Conservation (phyloP, 1,139 yeast genomes). For the Geotrichum aggregatum region DNA sequence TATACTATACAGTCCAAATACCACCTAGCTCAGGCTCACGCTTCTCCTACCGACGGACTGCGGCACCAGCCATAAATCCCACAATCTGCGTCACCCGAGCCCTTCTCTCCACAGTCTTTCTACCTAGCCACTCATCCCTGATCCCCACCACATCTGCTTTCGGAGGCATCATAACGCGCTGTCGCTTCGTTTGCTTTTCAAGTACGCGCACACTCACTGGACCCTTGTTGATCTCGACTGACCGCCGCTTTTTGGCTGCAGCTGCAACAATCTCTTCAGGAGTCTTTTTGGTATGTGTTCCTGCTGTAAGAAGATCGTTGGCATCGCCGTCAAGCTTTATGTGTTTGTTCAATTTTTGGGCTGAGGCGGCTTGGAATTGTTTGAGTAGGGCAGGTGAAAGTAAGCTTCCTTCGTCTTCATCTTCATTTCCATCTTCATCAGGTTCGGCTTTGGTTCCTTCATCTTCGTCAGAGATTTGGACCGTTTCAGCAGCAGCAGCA, state of each 20-base stretch:
- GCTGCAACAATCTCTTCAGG: background rate
- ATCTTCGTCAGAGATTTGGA: conserved; percentile 4
- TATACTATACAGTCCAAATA: too few species aligned
- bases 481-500: background rate
- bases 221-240: conserved; percentile 15
- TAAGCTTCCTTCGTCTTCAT: conserved; percentile 8
- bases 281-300: too few species aligned
- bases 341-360: conserved; percentile 4
- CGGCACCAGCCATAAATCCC: too few species aligned
- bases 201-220: conserved; percentile 19
- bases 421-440: background rate
- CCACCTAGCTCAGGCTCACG: too few species aligned
- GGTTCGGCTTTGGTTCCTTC: conserved; percentile 1
- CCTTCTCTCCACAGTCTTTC: conserved; percentile 17
- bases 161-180: conserved; percentile 14
- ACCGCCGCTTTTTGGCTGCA: background rate
- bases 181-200: background rate
- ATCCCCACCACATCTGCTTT: conserved; percentile 7
- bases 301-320: background rate
- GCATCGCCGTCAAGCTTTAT: conserved; percentile 10
- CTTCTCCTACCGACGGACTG: too few species aligned
- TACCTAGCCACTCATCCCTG: conserved; percentile 15
- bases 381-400: conserved; percentile 17
- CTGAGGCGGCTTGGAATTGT: conserved; percentile 9
- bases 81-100: conserved; percentile 8